phyloP scores from a whole-genome alignment of 495 filamentous ascomycete genomes.

The Podospora sp. region DNA sequence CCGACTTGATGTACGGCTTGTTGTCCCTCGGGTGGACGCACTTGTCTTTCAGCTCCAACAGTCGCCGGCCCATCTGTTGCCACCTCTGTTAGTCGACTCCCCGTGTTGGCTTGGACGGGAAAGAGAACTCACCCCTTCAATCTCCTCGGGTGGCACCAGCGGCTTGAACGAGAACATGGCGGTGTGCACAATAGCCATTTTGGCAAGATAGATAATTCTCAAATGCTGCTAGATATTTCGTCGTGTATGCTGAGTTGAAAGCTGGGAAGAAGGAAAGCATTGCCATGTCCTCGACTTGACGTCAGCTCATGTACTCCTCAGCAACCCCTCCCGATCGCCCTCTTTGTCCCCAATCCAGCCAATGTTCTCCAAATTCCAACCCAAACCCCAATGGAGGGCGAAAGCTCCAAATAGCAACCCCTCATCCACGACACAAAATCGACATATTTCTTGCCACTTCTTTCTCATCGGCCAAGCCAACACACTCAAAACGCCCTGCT shows the following conservation, averaged over 20 bases:
- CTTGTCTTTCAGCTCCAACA: not conserved
- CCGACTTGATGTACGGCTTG: not conserved
- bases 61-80: not conserved
- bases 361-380: not conserved
- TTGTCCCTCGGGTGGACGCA: not conserved
- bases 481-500: too few species aligned
- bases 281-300: not conserved
- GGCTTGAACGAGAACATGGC: not conserved
- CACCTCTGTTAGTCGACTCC: not conserved
- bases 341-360: not conserved
- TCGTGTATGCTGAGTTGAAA: not conserved
- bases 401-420: not conserved
- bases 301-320: not conserved
- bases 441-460: too few species aligned
- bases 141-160: not conserved
- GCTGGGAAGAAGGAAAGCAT: not conserved
- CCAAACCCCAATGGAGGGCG: too few species aligned
- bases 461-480: too few species aligned
- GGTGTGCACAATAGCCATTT: not conserved
- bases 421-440: too few species aligned
- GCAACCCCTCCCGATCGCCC: not conserved
- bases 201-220: not conserved
- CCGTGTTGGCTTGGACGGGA: not conserved
- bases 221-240: not conserved
- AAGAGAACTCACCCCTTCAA: not conserved